Percentiles rank a stretch among this genome's conserved stretches.
Evolutionary conservation across 1,139 yeast genomes (phyloP).

Genomic region (Casaregolazyma lundiana): DNA sequence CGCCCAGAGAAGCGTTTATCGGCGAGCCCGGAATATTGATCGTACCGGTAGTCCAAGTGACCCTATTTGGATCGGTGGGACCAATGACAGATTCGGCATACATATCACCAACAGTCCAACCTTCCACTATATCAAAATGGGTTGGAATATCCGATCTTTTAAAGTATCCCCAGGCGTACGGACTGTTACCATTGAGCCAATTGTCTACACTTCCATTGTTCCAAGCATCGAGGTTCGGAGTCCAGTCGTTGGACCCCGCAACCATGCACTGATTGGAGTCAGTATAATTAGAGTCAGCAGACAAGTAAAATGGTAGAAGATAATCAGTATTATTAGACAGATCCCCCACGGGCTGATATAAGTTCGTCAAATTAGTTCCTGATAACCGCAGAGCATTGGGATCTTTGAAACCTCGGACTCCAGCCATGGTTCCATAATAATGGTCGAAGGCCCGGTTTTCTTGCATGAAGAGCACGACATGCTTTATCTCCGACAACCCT

Average conservation of each 20-base stretch:
- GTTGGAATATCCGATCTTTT: constrained; percentile 24
- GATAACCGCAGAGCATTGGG: constrained; percentile 21
- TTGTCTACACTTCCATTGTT: constrained; percentile 21
- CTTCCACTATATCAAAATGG: constrained; percentile 25
- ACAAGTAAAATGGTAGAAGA: constrained; percentile 20
- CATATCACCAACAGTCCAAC: constrained; percentile 28
- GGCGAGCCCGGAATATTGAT: constrained; percentile 20
- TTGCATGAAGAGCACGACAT: constrained; percentile 28
- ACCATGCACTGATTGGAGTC: constrained; percentile 23
- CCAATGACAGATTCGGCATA: constrained; percentile 27
- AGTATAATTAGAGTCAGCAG: constrained; percentile 17
- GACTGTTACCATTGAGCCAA: constrained; percentile 25
- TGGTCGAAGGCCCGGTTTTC: constrained; percentile 30
- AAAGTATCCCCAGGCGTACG: constrained; percentile 25
- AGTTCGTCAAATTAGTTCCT: constrained; percentile 9
- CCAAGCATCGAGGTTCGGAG: constrained; percentile 26
- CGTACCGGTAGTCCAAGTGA: constrained; percentile 26
- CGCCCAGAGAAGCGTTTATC: constrained; percentile 17
- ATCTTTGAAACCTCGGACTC: constrained; percentile 30
- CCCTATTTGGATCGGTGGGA: constrained; percentile 28
- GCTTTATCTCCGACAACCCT: constrained; percentile 17
- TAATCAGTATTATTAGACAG: constrained; percentile 10
- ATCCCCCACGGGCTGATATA: constrained; percentile 14
- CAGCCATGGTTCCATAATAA: constrained; percentile 29
- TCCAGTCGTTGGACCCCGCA: constrained; percentile 27